These are phyloP conservation scores for Santalum album DNA, from an alignment of 164 flowering plant genomes.

Conservation along the genomic window DNA sequence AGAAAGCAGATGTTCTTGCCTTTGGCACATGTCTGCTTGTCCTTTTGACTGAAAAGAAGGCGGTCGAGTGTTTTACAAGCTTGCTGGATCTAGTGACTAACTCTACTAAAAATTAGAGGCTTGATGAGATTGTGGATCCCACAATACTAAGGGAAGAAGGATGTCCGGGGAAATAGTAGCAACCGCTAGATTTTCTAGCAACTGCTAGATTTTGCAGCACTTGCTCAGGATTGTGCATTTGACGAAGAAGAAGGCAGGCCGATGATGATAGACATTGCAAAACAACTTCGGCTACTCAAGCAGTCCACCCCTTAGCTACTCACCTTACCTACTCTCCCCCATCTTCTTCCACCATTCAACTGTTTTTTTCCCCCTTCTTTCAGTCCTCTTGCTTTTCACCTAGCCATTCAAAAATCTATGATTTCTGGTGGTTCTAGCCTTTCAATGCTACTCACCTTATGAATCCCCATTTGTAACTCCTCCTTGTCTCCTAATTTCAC, in stretches of 20 bases:
- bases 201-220: not conserved
- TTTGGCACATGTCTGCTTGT: not conserved
- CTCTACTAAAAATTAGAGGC: not conserved
- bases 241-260: not conserved
- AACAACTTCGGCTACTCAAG: not conserved
- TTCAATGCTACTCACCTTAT: too few species aligned
- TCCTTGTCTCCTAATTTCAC: too few species aligned
- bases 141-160: not conserved
- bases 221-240: not conserved
- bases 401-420: too few species aligned
- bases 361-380: too few species aligned
- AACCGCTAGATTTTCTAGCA: too few species aligned
- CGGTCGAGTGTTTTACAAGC: too few species aligned
- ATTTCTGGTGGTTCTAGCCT: too few species aligned
- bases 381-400: too few species aligned
- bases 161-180: not conserved
- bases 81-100: not conserved
- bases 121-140: not conserved
- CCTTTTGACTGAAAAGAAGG: too few species aligned
- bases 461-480: too few species aligned
- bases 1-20: not conserved
- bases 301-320: slow-evolving; percentile 1
- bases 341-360: too few species aligned
- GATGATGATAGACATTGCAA: not conserved
- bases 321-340: too few species aligned